Conservation (phyloP, 805 yeast genomes). For the Deakozyma indianensis region DNA sequence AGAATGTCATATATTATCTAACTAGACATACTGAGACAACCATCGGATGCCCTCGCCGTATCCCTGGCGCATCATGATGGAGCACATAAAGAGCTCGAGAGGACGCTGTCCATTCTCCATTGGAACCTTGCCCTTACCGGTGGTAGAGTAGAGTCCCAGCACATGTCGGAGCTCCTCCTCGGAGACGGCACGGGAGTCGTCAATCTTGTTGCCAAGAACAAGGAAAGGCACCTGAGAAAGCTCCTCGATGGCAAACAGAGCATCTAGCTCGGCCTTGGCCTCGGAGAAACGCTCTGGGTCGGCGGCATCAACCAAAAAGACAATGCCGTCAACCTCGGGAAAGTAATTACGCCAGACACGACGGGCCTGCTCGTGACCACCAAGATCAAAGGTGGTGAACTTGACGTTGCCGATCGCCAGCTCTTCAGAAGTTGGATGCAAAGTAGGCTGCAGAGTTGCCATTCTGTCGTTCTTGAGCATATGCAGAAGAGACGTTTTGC, state of each 20-base stretch:
- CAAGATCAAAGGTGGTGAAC: conserved; percentile 95
- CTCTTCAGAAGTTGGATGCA: conserved; percentile 97
- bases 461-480: conserved; percentile 89
- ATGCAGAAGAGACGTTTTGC: conserved; percentile 81
- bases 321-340: conserved; percentile 98
- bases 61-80: conserved; percentile 97
- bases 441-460: conserved; percentile 94
- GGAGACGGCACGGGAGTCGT: conserved; percentile 82
- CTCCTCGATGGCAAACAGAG: conserved; percentile 85
- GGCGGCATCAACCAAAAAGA: conserved; percentile 91
- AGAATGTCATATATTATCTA: too few relatives aligned
- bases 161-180: conserved; percentile 90
- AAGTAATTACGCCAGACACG: conserved; percentile 98
- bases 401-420: conserved; percentile 90
- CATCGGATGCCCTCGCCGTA: conserved; percentile 97
- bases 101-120: conserved; percentile 68
- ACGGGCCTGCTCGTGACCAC: conserved; percentile 98
- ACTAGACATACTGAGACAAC: conserved; percentile 86
- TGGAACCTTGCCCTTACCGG: conserved; percentile 73
- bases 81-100: conserved; percentile 92
- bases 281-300: conserved; percentile 92
- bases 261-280: conserved; percentile 88
- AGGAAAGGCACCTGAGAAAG: conserved; percentile 80
- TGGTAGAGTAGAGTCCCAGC: conserved; percentile 73
- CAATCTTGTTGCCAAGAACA: conserved; percentile 92